Evolutionary conservation across 1,139 yeast species (phyloP).

Genomic region (Saccharomyces hybrid): DNA sequence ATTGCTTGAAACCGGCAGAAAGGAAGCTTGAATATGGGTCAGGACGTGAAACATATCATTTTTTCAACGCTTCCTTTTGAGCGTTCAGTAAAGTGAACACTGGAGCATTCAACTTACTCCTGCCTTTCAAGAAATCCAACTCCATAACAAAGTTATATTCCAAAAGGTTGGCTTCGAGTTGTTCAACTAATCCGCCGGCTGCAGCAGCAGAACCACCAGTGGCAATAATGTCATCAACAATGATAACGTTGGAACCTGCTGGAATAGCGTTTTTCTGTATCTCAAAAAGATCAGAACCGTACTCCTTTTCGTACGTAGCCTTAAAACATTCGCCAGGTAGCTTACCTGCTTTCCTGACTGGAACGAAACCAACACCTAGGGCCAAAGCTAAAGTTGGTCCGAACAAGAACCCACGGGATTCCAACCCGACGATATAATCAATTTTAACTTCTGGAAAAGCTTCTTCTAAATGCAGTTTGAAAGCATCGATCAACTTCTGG

Average conservation of each 20-base stretch:
- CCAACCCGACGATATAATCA: conserved; percentile 89
- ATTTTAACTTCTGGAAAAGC: conserved; percentile 47
- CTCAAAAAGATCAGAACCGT: conserved; percentile 84
- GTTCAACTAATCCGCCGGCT: conserved; percentile 76
- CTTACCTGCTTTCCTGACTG: conserved; percentile 92
- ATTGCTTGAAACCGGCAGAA: background rate
- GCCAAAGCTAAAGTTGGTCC: conserved; percentile 94
- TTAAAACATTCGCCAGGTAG: conserved; percentile 76
- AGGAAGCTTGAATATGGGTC: background rate
- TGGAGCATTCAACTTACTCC: conserved; percentile 79
- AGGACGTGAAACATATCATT: background rate
- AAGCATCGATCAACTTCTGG: conserved; percentile 73
- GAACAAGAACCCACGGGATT: conserved; percentile 92
- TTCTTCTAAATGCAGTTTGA: conserved; percentile 64
- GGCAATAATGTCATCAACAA: conserved; percentile 95
- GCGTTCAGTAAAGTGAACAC: conserved; percentile 83
- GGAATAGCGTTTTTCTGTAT: conserved; percentile 81
- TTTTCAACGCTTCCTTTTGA: conserved; percentile 35
- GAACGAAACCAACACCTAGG: conserved; percentile 83
- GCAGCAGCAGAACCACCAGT: conserved; percentile 96
- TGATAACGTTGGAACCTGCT: conserved; percentile 68
- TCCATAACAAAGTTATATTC: conserved; percentile 90
- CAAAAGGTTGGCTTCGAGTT: conserved; percentile 59
- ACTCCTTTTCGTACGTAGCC: conserved; percentile 82
- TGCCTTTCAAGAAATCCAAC: conserved; percentile 88